Conservation (phyloP, 2,329 filamentous ascomycete genomes). For the Periconia digitata region DNA sequence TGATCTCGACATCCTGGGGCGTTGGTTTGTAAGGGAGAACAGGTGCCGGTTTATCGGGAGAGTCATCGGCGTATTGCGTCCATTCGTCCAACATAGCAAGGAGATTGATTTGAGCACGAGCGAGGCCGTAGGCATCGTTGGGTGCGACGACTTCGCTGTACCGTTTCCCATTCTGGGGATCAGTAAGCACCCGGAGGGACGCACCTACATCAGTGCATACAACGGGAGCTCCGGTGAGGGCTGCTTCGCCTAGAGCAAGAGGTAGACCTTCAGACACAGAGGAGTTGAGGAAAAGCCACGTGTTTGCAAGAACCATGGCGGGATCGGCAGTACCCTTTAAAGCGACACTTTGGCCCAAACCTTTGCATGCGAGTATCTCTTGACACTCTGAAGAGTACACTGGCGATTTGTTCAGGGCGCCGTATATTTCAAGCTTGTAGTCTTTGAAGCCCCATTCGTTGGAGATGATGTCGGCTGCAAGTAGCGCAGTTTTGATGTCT, state of each 20-base stretch:
- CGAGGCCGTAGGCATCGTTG: constrained; percentile 63
- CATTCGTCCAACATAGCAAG: constrained; percentile 64
- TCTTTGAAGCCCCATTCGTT: constrained; percentile 68
- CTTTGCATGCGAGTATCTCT: constrained; percentile 60
- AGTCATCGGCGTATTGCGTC: constrained; percentile 60
- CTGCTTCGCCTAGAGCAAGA: constrained; percentile 61
- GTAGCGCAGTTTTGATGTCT: constrained; percentile 65
- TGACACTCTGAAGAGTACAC: constrained; percentile 62
- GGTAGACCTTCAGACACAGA: constrained; percentile 59
- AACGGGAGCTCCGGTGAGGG: constrained; percentile 57
- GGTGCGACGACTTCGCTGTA: constrained; percentile 66
- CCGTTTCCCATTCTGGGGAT: constrained; percentile 49
- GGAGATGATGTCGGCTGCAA: constrained; percentile 66
- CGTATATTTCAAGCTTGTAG: constrained; percentile 64
- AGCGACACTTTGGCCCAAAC: constrained; percentile 52
- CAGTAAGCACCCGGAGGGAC: constrained; percentile 58
- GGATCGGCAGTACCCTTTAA: constrained; percentile 61
- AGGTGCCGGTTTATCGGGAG: constrained; percentile 40
- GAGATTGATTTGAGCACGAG: constrained; percentile 63
- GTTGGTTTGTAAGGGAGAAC: constrained; percentile 54
- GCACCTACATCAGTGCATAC: constrained; percentile 61
- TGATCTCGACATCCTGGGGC: constrained; percentile 53
- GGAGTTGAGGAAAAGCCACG: constrained; percentile 55
- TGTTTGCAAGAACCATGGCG: constrained; percentile 45
- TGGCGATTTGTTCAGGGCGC: constrained; percentile 64